A percentile compares a stretch with the other conserved stretches of the same genome.
These are phyloP conservation scores for Stereocaulon alpinum DNA, from an alignment of 495 filamentous ascomycete species.

Conservation along the genomic window DNA sequence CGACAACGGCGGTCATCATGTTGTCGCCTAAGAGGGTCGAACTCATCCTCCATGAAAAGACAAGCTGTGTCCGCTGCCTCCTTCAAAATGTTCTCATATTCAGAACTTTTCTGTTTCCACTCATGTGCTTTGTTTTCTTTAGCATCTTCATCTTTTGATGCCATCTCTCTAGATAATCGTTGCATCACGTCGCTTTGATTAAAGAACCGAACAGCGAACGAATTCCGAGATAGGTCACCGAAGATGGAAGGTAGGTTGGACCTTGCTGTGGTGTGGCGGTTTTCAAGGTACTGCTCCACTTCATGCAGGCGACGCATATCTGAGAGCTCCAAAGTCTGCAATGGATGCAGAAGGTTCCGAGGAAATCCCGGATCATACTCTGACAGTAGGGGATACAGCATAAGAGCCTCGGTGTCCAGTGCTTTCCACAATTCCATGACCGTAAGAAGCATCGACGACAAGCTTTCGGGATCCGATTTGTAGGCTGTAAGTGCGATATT, in stretches of 20 bases:
- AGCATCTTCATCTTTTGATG: constrained; percentile 18
- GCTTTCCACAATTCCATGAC: constrained; percentile 50
- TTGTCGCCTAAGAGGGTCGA: not conserved
- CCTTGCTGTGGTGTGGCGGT: constrained; percentile 21
- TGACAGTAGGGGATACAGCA: constrained; percentile 30
- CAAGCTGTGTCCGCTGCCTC: constrained; percentile 25
- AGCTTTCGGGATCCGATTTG: constrained; percentile 32
- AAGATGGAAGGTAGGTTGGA: constrained; percentile 33
- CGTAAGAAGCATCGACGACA: constrained; percentile 51
- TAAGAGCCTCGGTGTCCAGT: constrained; percentile 33
- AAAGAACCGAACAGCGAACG: constrained; percentile 39
- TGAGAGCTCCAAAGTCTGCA: constrained; percentile 33
- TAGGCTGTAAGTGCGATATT: constrained; percentile 30
- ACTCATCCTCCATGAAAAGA: constrained; percentile 22
- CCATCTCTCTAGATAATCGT: constrained; percentile 27
- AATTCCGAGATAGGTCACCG: constrained; percentile 25
- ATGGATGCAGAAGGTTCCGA: constrained; percentile 38
- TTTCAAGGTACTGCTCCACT: constrained; percentile 39
- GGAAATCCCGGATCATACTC: constrained; percentile 45
- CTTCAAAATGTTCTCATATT: constrained; percentile 32
- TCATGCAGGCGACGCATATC: constrained; percentile 39
- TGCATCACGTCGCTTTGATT: constrained; percentile 27
- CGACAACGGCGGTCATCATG: constrained; percentile 12
- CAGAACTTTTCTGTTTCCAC: constrained; percentile 25
- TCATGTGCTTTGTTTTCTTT: constrained; percentile 31